A percentile compares a stretch with the other conserved stretches of the same genome.
Evolutionary conservation across 371 early-diverging fungal species (phyloP).

Genomic region (Mortierella sp.): DNA sequence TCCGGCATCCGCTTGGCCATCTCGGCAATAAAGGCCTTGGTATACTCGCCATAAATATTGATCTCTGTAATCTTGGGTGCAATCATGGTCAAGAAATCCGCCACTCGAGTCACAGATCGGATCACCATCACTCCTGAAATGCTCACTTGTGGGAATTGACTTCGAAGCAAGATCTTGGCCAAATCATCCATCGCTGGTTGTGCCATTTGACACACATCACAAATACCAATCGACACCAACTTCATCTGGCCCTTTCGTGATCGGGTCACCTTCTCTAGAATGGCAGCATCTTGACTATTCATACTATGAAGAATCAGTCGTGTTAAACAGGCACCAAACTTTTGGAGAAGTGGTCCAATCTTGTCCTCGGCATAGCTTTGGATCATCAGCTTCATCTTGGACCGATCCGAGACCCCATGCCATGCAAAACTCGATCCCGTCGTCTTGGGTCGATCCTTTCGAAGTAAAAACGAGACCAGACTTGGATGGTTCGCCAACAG

Average conservation of each 20-base stretch:
- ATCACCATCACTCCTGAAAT: slow-evolving; percentile 27
- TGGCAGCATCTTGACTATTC: slow-evolving; percentile 24
- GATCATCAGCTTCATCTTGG: slow-evolving; percentile 38
- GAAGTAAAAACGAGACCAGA: slow-evolving; percentile 25
- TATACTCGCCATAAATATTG: slow-evolving; percentile 28
- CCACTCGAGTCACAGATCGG: slow-evolving; percentile 15
- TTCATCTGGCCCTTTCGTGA: slow-evolving; percentile 37
- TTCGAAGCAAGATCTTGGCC: slow-evolving; percentile 24
- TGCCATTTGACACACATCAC: slow-evolving; percentile 20
- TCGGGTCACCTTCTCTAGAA: slow-evolving; percentile 39
- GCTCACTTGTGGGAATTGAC: slow-evolving; percentile 12
- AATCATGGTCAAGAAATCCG: slow-evolving; percentile 31
- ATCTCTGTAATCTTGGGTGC: slow-evolving; percentile 33
- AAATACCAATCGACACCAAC: slow-evolving; percentile 19
- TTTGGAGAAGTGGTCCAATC: slow-evolving; percentile 39
- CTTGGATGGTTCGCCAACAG: slow-evolving; percentile 33
- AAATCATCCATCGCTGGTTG: slow-evolving; percentile 25
- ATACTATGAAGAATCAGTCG: slow-evolving; percentile 28
- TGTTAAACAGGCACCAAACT: slow-evolving; percentile 30
- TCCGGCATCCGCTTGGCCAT: slow-evolving; percentile 31
- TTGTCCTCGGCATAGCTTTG: slow-evolving; percentile 39
- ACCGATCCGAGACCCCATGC: slow-evolving; percentile 37
- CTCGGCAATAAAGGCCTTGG: slow-evolving; percentile 17
- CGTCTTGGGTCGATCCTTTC: slow-evolving; percentile 29
- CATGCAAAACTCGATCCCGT: slow-evolving; percentile 33